Evolutionary conservation across 768 basidiomycete genomes (phyloP).

Genomic region (Lentinula edodes): DNA sequence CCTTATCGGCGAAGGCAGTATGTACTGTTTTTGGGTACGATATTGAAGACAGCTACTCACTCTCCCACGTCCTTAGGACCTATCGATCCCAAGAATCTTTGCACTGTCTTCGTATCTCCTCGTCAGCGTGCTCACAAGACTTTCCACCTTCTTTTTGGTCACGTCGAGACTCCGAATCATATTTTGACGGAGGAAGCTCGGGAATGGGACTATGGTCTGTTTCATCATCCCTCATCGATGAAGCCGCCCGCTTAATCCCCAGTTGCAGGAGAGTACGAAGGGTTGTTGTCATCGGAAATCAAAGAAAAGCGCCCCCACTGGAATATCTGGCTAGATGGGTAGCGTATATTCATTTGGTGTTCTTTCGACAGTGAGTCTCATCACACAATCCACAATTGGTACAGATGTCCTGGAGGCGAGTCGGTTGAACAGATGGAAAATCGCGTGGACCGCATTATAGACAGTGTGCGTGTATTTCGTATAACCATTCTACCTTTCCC

Average conservation of each 20-base stretch:
- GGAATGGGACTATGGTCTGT: slow-evolving; percentile 81
- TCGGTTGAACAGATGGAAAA: slow-evolving; percentile 70
- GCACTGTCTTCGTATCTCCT: slow-evolving; percentile 79
- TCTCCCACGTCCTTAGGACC: slow-evolving; percentile 36
- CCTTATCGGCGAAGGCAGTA: slow-evolving; percentile 76
- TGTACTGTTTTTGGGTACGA: slow-evolving; percentile 22
- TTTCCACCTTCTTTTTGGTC: slow-evolving; percentile 72
- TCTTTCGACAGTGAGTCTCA: neutral
- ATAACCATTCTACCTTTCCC: neutral
- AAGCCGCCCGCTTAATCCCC: neutral
- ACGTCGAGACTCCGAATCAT: slow-evolving; percentile 33
- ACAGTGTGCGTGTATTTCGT: slow-evolving; percentile 41
- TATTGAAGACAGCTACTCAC: neutral
- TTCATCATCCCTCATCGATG: neutral
- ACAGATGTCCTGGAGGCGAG: slow-evolving; percentile 86
- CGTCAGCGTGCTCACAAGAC: slow-evolving; percentile 81
- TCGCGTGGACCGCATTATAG: slow-evolving; percentile 74
- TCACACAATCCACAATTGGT: neutral
- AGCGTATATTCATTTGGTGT: slow-evolving; percentile 14
- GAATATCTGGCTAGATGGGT: slow-evolving; percentile 88
- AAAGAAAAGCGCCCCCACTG: slow-evolving; percentile 53
- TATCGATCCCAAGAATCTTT: slow-evolving; percentile 76
- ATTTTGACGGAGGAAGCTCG: slow-evolving; percentile 38
- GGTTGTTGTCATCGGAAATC: slow-evolving; percentile 76
- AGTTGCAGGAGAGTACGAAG: slow-evolving; percentile 73